These are phyloP conservation scores for Penicillium subrubescens DNA, from an alignment of 495 filamentous ascomycete species.

Conservation along the genomic window DNA sequence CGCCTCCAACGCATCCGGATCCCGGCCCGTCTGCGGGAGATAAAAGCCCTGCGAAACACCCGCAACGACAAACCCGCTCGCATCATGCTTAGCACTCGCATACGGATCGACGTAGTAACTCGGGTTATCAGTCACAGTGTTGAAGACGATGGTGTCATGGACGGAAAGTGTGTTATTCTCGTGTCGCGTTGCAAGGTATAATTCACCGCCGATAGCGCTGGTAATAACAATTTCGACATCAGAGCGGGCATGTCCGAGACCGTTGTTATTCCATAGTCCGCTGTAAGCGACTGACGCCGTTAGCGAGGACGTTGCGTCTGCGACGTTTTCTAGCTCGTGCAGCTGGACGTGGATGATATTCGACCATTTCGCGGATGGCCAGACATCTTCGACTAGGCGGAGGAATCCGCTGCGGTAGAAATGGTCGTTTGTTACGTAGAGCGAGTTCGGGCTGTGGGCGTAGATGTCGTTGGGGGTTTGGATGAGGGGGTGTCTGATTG, in stretches of 20 bases:
- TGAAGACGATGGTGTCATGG: constrained; percentile 42
- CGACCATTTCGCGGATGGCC: constrained; percentile 42
- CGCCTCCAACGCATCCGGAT: constrained; percentile 44
- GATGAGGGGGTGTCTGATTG: constrained; percentile 46
- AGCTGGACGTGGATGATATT: constrained; percentile 41
- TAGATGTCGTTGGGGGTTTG: constrained; percentile 64
- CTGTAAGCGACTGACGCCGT: constrained; percentile 45
- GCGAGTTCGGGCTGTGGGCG: constrained; percentile 46
- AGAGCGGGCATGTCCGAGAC: constrained; percentile 54
- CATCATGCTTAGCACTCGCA: constrained; percentile 36
- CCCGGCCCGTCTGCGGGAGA: constrained; percentile 29
- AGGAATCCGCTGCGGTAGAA: constrained; percentile 49
- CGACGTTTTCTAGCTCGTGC: constrained; percentile 10
- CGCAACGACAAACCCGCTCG: constrained; percentile 57
- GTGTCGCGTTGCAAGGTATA: constrained; percentile 31
- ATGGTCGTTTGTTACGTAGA: constrained; percentile 67
- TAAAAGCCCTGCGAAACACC: constrained; percentile 48
- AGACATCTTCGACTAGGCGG: constrained; percentile 44
- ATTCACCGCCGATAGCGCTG: constrained; percentile 39
- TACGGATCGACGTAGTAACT: constrained; percentile 56
- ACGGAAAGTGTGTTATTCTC: constrained; percentile 42
- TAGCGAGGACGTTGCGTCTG: constrained; percentile 34
- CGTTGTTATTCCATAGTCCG: constrained; percentile 56
- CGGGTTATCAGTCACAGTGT: constrained; percentile 58
- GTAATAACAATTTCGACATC: constrained; percentile 51